phyloP scores from a whole-genome alignment of 129 eudicot genomes.

The Solidago caesia region DNA sequence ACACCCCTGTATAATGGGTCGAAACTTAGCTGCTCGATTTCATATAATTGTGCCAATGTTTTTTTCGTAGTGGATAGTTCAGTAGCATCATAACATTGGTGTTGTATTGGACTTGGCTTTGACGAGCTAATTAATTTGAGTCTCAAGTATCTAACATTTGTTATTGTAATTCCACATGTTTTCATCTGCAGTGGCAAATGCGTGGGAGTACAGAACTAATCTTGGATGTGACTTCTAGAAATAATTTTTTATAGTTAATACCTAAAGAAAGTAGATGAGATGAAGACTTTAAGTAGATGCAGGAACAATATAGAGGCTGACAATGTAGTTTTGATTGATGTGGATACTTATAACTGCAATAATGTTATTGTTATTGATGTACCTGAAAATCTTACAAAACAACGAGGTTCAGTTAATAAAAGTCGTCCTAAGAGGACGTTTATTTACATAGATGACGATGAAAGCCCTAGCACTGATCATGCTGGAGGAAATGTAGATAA shows the following conservation, averaged over 20 bases:
- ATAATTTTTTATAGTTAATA: neutral
- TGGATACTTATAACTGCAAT: constrained; percentile 55
- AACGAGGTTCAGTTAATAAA: constrained; percentile 35
- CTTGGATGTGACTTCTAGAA: constrained; percentile 13
- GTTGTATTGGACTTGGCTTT: no score
- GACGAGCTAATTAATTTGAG: neutral
- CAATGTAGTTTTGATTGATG: constrained; percentile 61
- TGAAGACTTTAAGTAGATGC: constrained; percentile 56
- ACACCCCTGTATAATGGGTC: no score
- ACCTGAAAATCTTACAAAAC: constrained; percentile 45
- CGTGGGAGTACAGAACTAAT: neutral
- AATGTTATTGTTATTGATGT: constrained; percentile 62
- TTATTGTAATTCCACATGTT: neutral
- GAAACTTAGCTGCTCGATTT: no score
- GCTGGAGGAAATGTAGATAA: constrained; percentile 19
- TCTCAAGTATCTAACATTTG: neutral
- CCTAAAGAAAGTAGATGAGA: constrained; percentile 19
- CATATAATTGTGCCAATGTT: no score
- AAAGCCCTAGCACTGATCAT: constrained; percentile 25
- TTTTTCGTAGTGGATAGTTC: no score
- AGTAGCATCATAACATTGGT: no score
- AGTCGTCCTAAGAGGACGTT: constrained; percentile 33
- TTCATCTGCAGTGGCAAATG: constrained; percentile 19
- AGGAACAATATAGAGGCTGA: constrained; percentile 40
- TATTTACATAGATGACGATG: constrained; percentile 83